Percentiles rank a stretch among this genome's conserved stretches.
Conservation (phyloP, 495 filamentous ascomycete species). For the Lepidopterella palustris region DNA sequence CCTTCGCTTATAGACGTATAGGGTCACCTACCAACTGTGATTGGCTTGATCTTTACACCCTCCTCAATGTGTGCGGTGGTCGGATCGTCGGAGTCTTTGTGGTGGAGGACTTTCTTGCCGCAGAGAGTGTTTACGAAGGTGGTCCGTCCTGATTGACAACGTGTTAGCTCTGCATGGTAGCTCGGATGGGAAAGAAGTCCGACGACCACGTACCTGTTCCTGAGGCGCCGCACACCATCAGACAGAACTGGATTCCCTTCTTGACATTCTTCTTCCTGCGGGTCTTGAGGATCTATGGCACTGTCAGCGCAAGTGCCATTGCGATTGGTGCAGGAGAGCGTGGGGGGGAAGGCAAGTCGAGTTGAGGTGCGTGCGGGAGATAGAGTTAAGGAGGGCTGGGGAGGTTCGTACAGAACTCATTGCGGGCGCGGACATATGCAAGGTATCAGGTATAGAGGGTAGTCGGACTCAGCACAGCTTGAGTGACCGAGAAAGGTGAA, state of each 20-base stretch:
- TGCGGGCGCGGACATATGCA: neutral
- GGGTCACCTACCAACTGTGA: conserved; percentile 72
- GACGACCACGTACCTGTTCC: conserved; percentile 73
- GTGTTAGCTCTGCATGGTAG: neutral
- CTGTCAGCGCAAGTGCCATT: conserved; percentile 29
- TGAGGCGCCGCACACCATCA: conserved; percentile 99
- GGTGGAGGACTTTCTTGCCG: conserved; percentile 79
- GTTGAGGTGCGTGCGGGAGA: conserved; percentile 6
- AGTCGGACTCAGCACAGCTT: neutral
- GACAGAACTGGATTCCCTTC: conserved; percentile 99
- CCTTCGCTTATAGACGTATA: neutral
- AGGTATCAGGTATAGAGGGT: neutral
- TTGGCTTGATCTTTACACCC: conserved; percentile 94
- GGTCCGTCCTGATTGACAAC: conserved; percentile 64
- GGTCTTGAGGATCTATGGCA: conserved; percentile 59
- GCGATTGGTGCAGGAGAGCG: conserved; percentile 3
- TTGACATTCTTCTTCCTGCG: conserved; percentile 99
- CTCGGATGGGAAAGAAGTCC: neutral
- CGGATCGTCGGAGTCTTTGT: conserved; percentile 88
- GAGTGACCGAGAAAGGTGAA: neutral
- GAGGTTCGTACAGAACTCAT: conserved; percentile 3
- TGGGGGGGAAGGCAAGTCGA: conserved; percentile 9
- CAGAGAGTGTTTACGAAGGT: conserved; percentile 99
- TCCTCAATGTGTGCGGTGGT: conserved; percentile 87
- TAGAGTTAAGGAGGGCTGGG: conserved; percentile 1